Percentiles rank a stretch among this genome's conserved stretches.
Conservation (phyloP, 768 basidiomycete species). For the Lactarius tabidus region DNA sequence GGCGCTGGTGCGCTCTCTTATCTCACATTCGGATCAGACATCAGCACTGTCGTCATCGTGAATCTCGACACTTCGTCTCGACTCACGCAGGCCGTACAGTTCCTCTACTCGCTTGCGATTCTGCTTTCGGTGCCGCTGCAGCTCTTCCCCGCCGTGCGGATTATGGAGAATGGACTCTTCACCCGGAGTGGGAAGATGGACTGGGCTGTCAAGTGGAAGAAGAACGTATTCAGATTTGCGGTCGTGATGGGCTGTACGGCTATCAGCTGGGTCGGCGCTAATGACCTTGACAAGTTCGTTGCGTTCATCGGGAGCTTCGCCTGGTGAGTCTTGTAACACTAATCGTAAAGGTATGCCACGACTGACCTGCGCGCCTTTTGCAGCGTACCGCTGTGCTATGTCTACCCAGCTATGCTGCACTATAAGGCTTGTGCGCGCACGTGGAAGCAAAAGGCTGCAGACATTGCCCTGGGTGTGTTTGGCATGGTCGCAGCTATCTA, state of each 20-base stretch:
- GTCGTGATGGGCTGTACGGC: conserved; percentile 77
- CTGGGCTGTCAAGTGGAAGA: conserved; percentile 86
- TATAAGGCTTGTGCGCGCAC: conserved; percentile 82
- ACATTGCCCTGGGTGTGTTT: conserved; percentile 73
- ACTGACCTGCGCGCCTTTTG: not conserved
- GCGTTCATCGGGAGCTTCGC: conserved; percentile 91
- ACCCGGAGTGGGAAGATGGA: conserved; percentile 81
- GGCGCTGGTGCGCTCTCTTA: conserved; percentile 87
- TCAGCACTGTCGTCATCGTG: conserved; percentile 92
- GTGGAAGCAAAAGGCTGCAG: conserved; percentile 55
- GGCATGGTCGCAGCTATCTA: conserved; percentile 69
- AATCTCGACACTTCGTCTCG: conserved; percentile 82
- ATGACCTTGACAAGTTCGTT: conserved; percentile 94
- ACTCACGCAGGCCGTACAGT: conserved; percentile 88
- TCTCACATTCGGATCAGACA: conserved; percentile 77
- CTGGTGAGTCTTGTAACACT: conserved; percentile 52
- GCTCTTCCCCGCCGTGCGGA: conserved; percentile 96
- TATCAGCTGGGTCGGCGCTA: conserved; percentile 77
- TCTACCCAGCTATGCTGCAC: conserved; percentile 92
- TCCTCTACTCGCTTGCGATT: conserved; percentile 90
- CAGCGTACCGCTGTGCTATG: conserved; percentile 90
- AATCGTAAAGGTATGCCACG: not conserved
- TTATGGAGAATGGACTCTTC: conserved; percentile 95
- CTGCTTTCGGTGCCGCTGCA: conserved; percentile 89
- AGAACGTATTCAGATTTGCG: conserved; percentile 82